Evolutionary conservation across 2,329 filamentous ascomycete species (phyloP), one percentile per base, ranked within the genome.

Genomic region (Diaporthe humulicola): DNA sequence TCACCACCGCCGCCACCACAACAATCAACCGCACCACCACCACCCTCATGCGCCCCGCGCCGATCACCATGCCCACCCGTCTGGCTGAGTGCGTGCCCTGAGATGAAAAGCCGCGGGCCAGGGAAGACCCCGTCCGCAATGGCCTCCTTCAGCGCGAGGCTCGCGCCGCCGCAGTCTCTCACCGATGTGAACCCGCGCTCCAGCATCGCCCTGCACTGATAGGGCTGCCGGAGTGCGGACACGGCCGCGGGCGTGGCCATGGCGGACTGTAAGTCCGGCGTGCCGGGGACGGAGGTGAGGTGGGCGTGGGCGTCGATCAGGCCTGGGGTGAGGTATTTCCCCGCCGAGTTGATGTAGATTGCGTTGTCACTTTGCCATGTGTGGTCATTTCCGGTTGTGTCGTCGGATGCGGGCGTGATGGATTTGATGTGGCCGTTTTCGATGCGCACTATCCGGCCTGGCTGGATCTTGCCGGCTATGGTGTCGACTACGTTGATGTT

Each of bases 61-160:
- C 85, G 78, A 78, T 92, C 90, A 4, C 86, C 88, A 76, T 92
- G 90, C 0, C 90, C 90, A 1, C 90, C 90, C 0, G 90, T 90
- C 80, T 92, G 90, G 4, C 85, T 88, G 8, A 92, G 84, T 0
- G 87, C 89, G 69, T 87, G 85, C 10, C 87, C 87, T 1, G 88
- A 84, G 38, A 90, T 88, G 79, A 91, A 90, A 4, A 92, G 79
- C 15, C 89, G 81, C 0, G 90, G 90, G 0, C 90, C 90, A 1
- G 86, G 86, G 52, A 89, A 85, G 0, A 91, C 84, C 2, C 87
- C 86, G n/a, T 92, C 89, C 1, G 84, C 85, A 22, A 92, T 84
- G 1, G 90, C 89, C 77, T 91, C 85, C 76, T 89, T 89, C 25
- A 92, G 82, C 1, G 90, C 88, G 0, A 88, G 80, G 0, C 84